Evolutionary conservation across 805 yeast genomes (phyloP).

Genomic region (Hemisphaericaspora nanyangensis): DNA sequence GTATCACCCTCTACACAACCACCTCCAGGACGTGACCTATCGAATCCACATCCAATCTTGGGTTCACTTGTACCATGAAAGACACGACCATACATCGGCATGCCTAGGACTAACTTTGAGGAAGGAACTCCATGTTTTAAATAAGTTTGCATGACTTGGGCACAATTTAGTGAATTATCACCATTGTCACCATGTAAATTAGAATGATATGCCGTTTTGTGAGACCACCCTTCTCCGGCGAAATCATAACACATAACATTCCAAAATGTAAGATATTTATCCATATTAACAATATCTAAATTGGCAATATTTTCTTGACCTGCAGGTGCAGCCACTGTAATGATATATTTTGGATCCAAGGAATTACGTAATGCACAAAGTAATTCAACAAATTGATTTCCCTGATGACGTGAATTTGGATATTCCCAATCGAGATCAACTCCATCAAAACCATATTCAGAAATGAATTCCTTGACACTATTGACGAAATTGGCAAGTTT

Average conservation of each 20-base stretch:
- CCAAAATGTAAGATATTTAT: conserved; percentile 60
- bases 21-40: conserved; percentile 8
- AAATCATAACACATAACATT: conserved; percentile 92
- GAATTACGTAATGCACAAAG: conserved; percentile 13
- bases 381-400: conserved; percentile 33
- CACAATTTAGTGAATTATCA: conserved; percentile 42
- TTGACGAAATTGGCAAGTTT: conserved; percentile 45
- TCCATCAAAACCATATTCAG: conserved; percentile 74
- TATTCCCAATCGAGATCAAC: conserved; percentile 95
- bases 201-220: conserved; percentile 60
- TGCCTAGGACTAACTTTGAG: conserved; percentile 66
- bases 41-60: conserved; percentile 43
- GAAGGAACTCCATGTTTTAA: conserved; percentile 39
- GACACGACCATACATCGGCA: conserved; percentile 77
- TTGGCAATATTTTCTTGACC: conserved; percentile 41
- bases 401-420: conserved; percentile 51
- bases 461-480: conserved; percentile 45
- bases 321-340: conserved; percentile 80
- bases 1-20: conserved; percentile 41
- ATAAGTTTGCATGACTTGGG: conserved; percentile 46
- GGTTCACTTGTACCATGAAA: conserved; percentile 26
- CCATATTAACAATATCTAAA: conserved; percentile 52
- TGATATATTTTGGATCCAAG: conserved; percentile 24
- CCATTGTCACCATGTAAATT: conserved; percentile 50
- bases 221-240: conserved; percentile 69